Conservation (phyloP, 306 rosid genomes). For the Medicago ruthenica region DNA sequence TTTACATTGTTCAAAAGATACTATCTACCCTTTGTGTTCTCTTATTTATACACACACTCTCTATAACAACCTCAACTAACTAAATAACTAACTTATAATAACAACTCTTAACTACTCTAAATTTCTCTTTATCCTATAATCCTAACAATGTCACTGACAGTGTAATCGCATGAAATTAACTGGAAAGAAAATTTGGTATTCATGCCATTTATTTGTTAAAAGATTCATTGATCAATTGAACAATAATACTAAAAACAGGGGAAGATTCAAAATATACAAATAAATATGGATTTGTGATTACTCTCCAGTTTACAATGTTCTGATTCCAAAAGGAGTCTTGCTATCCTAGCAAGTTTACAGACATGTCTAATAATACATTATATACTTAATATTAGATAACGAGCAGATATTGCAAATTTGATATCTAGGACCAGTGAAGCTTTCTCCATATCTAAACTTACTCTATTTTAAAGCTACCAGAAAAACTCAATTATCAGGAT, state of each 20-base stretch:
- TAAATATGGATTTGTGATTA: constrained; percentile 14
- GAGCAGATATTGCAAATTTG: constrained; percentile 19
- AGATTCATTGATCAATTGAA: constrained; percentile 1
- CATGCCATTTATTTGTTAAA: background rate
- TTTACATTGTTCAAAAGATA: background rate
- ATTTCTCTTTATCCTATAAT: background rate
- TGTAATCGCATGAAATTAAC: too few relatives aligned
- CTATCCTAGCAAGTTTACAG: constrained; percentile 31
- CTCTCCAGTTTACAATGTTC: constrained; percentile 3
- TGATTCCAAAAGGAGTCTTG: constrained; percentile 15
- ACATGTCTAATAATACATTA: constrained; percentile 33
- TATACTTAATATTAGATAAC: constrained; percentile 5
- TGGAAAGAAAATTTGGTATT: too few relatives aligned
- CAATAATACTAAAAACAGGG: background rate
- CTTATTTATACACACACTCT: background rate
- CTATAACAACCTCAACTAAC: background rate
- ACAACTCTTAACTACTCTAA: background rate
- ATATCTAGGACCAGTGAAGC: constrained; percentile 1
- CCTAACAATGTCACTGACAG: background rate
- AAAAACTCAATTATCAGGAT: constrained; percentile 53
- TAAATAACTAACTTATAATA: background rate
- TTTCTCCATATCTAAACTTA: constrained; percentile 34
- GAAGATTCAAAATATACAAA: constrained; percentile 26
- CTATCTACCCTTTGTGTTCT: background rate
- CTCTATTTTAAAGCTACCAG: constrained; percentile 23